Conservation (phyloP, 495 filamentous ascomycete species). For the Penicillium cataractarum region DNA sequence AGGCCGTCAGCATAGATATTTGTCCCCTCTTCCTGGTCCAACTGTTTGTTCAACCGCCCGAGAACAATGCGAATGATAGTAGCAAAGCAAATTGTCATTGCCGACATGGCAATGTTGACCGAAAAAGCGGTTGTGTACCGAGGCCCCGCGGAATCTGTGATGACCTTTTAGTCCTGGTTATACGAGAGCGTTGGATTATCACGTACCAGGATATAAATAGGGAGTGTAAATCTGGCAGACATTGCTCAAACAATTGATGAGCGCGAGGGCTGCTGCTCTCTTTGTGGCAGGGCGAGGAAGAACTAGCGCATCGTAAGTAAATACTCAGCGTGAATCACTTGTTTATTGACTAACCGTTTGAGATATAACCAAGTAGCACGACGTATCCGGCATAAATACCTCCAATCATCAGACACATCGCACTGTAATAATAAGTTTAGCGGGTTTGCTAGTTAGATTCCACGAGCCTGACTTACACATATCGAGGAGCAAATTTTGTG, state of each 20-base stretch:
- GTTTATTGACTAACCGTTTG: slow-evolving; percentile 14
- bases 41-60: slow-evolving; percentile 33
- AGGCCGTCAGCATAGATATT: neutral
- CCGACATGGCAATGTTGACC: slow-evolving; percentile 26
- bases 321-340: neutral
- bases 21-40: slow-evolving; percentile 34
- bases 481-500: slow-evolving; percentile 32
- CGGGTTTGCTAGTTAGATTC: neutral
- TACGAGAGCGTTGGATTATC: neutral
- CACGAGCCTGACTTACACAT: slow-evolving; percentile 16
- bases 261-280: slow-evolving; percentile 24
- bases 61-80: slow-evolving; percentile 28
- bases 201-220: slow-evolving; percentile 21
- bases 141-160: slow-evolving; percentile 23
- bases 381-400: slow-evolving; percentile 55
- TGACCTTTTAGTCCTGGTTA: neutral
- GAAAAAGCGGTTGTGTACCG: slow-evolving; percentile 28
- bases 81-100: slow-evolving; percentile 26
- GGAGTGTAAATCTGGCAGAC: slow-evolving; percentile 29
- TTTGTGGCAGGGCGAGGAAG: slow-evolving; percentile 28
- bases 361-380: slow-evolving; percentile 70
- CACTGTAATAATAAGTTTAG: slow-evolving; percentile 7
- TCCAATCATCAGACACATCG: slow-evolving; percentile 26
- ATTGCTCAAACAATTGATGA: slow-evolving; percentile 30
- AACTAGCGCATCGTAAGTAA: slow-evolving; percentile 1